Conservation (phyloP, 108 stramenopile species). For the Cyclotella sp. region DNA sequence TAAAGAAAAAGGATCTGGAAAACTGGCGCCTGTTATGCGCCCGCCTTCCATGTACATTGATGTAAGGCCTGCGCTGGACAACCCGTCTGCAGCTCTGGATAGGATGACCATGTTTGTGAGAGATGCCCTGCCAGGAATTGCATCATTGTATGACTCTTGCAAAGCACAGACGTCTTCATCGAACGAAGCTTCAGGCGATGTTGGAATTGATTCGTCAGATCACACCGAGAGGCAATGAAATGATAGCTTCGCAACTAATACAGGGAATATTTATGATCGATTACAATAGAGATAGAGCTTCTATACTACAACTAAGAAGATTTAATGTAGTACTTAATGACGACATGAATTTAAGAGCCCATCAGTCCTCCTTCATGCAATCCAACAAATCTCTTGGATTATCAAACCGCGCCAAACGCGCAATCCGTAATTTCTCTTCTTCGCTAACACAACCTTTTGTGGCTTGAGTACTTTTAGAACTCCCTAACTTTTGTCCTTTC, state of each 20-base stretch:
- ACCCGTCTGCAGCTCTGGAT: constrained; percentile 67
- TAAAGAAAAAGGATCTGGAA: neutral
- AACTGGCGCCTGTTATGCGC: neutral
- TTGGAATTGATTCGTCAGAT: neutral
- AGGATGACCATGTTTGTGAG: constrained; percentile 66
- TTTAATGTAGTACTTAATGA: neutral
- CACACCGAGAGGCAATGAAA: neutral
- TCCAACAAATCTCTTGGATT: constrained; percentile 38
- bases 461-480: neutral
- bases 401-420: constrained; percentile 42
- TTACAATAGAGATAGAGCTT: no score
- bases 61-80: constrained; percentile 91
- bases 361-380: constrained; percentile 39
- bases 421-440: constrained; percentile 31
- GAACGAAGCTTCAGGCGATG: neutral
- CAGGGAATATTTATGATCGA: no score
- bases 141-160: constrained; percentile 47
- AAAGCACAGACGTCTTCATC: constrained; percentile 13
- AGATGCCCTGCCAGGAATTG: constrained; percentile 79
- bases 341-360: constrained; percentile 7
- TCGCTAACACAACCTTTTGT: constrained; percentile 12
- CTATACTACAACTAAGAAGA: no score
- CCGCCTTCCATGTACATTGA: constrained; percentile 89
- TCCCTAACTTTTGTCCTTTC: constrained; percentile 34
- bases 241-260: no score